Evolutionary conservation across 2,329 filamentous ascomycete genomes (phyloP).

Genomic region (Fusarium transvaalense): DNA sequence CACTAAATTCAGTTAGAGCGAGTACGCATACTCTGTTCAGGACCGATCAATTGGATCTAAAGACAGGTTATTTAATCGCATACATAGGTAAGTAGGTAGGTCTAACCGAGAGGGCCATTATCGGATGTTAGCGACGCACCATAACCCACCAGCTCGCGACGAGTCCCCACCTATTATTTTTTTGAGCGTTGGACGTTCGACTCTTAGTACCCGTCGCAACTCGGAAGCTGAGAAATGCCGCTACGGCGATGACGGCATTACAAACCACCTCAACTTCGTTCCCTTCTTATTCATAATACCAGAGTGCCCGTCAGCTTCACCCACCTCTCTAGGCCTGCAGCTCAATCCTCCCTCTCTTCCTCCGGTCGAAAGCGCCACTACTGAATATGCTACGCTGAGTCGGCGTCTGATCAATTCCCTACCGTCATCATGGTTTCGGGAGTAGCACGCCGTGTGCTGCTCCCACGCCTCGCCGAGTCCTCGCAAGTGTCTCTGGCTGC

Average conservation of each 20-base stretch:
- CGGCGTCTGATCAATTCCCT: slow-evolving; percentile 43
- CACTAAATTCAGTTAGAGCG: not conserved
- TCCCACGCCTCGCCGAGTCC: slow-evolving; percentile 60
- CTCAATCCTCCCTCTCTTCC: slow-evolving; percentile 9
- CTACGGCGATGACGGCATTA: slow-evolving; percentile 52
- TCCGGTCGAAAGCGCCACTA: slow-evolving; percentile 35
- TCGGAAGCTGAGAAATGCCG: slow-evolving; percentile 52
- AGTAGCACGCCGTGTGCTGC: slow-evolving; percentile 63
- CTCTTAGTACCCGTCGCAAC: slow-evolving; percentile 36
- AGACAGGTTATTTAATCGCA: too few species aligned
- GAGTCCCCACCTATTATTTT: slow-evolving; percentile 45
- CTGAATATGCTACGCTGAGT: slow-evolving; percentile 51
- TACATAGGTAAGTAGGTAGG: too few species aligned
- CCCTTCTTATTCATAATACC: slow-evolving; percentile 24
- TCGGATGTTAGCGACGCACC: slow-evolving; percentile 6
- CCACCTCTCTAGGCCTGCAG: slow-evolving; percentile 11
- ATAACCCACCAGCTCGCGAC: slow-evolving; percentile 23
- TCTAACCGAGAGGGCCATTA: slow-evolving; percentile 18
- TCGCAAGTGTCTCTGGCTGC: slow-evolving; percentile 42
- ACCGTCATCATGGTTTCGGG: slow-evolving; percentile 62
- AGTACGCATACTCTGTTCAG: slow-evolving; percentile 14
- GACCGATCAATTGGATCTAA: too few species aligned
- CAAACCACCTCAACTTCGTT: slow-evolving; percentile 43
- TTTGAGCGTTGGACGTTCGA: slow-evolving; percentile 24
- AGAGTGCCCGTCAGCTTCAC: slow-evolving; percentile 27